phyloP scores from a whole-genome alignment of 257 asterid genomes.

The Prunella vulgaris region DNA sequence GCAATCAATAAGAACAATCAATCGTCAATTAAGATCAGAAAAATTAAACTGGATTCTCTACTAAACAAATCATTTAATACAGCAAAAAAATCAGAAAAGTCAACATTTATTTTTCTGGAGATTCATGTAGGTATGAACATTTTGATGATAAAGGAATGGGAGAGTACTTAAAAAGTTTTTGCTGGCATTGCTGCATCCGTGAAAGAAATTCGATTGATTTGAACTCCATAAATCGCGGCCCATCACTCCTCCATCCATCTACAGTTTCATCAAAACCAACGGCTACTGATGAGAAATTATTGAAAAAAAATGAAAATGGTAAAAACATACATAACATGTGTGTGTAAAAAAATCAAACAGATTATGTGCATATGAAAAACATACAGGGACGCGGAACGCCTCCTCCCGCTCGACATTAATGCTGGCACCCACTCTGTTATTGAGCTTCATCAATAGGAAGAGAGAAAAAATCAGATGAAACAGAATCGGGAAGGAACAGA shows the following conservation, averaged over 20 bases:
- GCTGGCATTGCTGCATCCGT: constrained; percentile 61
- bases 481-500: not conserved
- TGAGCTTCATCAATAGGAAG: constrained; percentile 31
- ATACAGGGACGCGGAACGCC: constrained; percentile 57
- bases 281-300: not conserved
- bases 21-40: not conserved
- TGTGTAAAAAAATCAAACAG: not conserved
- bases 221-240: constrained; percentile 48
- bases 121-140: not conserved
- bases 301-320: not conserved
- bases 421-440: constrained; percentile 18
- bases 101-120: not conserved
- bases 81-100: constrained; percentile 6
- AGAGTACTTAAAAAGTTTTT: constrained; percentile 34
- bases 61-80: not conserved
- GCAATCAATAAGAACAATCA: constrained; percentile 18
- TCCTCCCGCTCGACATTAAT: constrained; percentile 31
- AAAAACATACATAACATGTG: not conserved
- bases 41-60: not conserved
- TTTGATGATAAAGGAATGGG: constrained; percentile 6
- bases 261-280: constrained; percentile 12
- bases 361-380: constrained; percentile 9
- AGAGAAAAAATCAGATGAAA: not conserved
- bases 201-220: constrained; percentile 39
- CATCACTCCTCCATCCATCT: constrained; percentile 49